Percentiles rank a stretch among this genome's conserved stretches.
phyloP scores from a whole-genome alignment of 2,329 filamentous ascomycete genomes.

The Phyllosticta citribraziliensis region DNA sequence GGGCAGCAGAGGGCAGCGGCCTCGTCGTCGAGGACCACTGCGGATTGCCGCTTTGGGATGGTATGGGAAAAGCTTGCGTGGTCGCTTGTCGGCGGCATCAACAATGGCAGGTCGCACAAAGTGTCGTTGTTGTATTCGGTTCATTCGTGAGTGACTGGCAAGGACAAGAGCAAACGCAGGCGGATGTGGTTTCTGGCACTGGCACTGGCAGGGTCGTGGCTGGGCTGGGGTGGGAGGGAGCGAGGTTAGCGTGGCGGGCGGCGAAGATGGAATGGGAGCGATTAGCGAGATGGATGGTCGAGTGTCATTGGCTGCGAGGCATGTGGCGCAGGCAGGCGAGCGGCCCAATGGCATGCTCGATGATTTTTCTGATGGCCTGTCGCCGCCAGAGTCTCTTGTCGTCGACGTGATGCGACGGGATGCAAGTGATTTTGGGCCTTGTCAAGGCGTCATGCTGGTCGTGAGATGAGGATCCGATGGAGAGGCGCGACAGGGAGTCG shows the following conservation, averaged over 20 bases:
- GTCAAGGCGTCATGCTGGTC: no score
- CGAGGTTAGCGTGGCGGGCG: not conserved
- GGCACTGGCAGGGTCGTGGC: not conserved
- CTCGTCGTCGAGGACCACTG: no score
- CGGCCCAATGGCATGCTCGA: not conserved
- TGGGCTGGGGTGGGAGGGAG: no score
- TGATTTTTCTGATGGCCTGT: not conserved
- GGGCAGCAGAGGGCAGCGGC: no score
- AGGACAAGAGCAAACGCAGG: no score
- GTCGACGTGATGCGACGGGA: not conserved
- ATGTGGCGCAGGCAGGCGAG: not conserved
- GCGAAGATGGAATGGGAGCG: not conserved
- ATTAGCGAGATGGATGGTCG: not conserved
- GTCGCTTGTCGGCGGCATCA: no score
- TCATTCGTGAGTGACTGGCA: no score
- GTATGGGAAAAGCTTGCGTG: no score
- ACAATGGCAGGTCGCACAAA: no score
- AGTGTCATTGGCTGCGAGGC: not conserved
- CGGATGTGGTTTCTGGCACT: not conserved
- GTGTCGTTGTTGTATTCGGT: no score
- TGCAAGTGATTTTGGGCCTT: not conserved
- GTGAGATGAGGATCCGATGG: not conserved
- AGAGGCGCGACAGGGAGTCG: slow-evolving; percentile 3
- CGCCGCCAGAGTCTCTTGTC: no score
- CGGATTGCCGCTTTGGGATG: no score